Evolutionary conservation across 257 asterid species (phyloP), one percentile per base, ranked within the genome.

Genomic region (Scutellaria barbata): DNA sequence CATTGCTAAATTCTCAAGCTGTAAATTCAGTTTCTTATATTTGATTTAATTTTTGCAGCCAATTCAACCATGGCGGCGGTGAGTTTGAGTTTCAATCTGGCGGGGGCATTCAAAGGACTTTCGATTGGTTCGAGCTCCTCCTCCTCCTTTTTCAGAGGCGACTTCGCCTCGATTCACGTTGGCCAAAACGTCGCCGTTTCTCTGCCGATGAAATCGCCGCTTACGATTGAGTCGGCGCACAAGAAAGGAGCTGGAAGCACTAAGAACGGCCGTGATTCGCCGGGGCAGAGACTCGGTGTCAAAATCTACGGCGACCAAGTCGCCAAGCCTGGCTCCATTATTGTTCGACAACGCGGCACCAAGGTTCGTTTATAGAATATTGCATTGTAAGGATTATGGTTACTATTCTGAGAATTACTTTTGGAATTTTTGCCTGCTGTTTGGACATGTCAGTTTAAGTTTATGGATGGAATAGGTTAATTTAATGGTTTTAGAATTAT

Each of bases 161-260:
- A 88, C 8, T 80, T 69, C 61, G 90, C 80, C 37, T 69, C 87
- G 22, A 46, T 82, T 82, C 68, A 64, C 62, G 64, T 78, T 0
- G 80, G 77, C 7, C 79, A 74, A 20, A 83, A 79, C 46, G 67
- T 79, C 68, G 57, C 85, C 69, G 85, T 82, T n/a, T 65, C 89
- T 0, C 80, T 90, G 48, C 96, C 95, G 22, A 71, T 85, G 66
- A 85, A 84, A 71, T 39, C 79, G 20, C 92, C 87, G 30, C 77
- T 89, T 65, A 86, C 90, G 12, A 90, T 93, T 69, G 92, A 87
- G 84, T 87, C 92, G 8, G 98, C 98, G 10, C 97, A 93, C 83
- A 93, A 93, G 89, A 93, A 90, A 78, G 98, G 97, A 69, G 97
- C 96, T 57, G 98, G 98, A 78, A 90, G 97, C 77, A 93, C 98